Conservation (phyloP, 345 rosid species). For the Limnanthes douglasii region DNA sequence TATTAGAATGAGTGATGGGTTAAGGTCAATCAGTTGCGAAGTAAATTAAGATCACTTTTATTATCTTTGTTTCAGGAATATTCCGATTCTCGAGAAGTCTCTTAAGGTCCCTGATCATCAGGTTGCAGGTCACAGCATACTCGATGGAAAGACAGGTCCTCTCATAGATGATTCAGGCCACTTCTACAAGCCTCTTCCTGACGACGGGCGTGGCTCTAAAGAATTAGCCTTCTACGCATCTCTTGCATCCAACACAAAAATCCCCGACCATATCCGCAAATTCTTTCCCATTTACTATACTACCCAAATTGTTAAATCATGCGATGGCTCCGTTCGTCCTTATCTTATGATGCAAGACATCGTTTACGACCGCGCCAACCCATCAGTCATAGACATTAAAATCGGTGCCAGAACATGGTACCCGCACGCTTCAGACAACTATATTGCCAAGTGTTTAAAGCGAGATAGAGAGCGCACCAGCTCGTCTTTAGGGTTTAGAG, state of each 20-base stretch:
- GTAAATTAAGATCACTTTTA: no score
- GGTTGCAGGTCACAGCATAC: conserved; percentile 59
- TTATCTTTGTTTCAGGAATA: no score
- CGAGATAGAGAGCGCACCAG: conserved; percentile 35
- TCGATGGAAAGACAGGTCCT: conserved; percentile 35
- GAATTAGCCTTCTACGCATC: conserved; percentile 40
- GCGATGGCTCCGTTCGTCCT: conserved; percentile 32
- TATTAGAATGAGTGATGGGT: no score
- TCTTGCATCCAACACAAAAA: conserved; percentile 23
- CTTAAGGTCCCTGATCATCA: conserved; percentile 58
- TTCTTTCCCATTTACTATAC: conserved; percentile 46
- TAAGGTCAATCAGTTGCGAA: no score
- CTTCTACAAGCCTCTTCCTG: conserved; percentile 66
- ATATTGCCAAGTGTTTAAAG: conserved; percentile 26
- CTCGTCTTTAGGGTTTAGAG: conserved; percentile 37
- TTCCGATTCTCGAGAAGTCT: no score
- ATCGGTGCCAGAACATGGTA: conserved; percentile 75
- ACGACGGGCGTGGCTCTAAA: conserved; percentile 27
- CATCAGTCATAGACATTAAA: conserved; percentile 51
- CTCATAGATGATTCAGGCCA: conserved; percentile 45
- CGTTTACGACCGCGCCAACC: conserved; percentile 11
- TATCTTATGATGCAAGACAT: conserved; percentile 53
- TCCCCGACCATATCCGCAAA: conserved; percentile 35
- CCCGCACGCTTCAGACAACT: conserved; percentile 37
- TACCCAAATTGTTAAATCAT: conserved; percentile 33